phyloP scores from a whole-genome alignment of 306 rosid genomes.

The Trichosanthes cucumerina region DNA sequence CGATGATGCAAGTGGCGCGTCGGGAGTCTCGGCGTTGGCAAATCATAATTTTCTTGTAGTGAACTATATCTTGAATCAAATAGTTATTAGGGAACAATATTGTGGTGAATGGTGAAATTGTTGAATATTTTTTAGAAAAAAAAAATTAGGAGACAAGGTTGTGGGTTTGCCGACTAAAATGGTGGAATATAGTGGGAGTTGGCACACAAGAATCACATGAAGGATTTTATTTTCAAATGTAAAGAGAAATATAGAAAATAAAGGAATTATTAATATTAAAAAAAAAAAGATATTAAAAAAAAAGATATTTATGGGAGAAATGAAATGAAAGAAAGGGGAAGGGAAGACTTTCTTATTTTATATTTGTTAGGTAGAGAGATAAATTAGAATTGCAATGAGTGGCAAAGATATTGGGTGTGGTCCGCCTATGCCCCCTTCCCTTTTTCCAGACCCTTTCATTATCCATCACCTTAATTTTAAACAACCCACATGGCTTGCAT shows the following conservation, averaged over 20 bases:
- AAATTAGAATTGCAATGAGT: neutral
- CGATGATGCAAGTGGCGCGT: too few relatives aligned
- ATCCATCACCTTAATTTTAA: neutral
- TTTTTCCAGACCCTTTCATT: neutral
- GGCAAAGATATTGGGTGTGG: neutral
- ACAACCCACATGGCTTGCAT: slow-evolving; percentile 5
- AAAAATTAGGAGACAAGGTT: neutral
- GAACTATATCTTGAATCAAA: too few relatives aligned
- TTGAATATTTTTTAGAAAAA: neutral
- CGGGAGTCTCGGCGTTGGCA: too few relatives aligned
- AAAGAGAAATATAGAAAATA: neutral
- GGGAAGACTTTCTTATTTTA: neutral
- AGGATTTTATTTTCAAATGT: neutral
- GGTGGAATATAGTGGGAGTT: neutral
- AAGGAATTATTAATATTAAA: neutral
- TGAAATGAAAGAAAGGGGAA: neutral
- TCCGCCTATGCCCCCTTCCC: neutral
- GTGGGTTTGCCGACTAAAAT: neutral
- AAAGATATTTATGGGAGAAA: neutral
- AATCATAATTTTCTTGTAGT: too few relatives aligned
- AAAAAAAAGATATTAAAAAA: too few relatives aligned
- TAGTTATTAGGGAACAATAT: neutral
- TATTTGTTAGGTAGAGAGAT: neutral
- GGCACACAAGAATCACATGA: neutral
- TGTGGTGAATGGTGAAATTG: too few relatives aligned